Conservation (phyloP, 2,329 filamentous ascomycete species). For the Scedosporium aurantiacum region DNA sequence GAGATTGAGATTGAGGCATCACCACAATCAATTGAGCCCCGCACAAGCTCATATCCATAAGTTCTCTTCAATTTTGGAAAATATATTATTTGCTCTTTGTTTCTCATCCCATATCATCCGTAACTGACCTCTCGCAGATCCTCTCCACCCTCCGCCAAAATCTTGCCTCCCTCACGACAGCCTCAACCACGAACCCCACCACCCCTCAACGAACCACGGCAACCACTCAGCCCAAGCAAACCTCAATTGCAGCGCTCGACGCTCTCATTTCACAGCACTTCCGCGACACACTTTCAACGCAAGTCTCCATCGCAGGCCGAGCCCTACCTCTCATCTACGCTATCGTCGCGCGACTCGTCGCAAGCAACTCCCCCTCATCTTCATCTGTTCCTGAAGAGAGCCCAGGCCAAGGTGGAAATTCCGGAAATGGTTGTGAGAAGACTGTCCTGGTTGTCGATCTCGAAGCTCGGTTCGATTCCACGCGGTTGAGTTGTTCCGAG, state of each 20-base stretch:
- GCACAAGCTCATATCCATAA: constrained; percentile 5
- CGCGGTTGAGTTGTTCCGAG: constrained; percentile 26
- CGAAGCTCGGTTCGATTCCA: constrained; percentile 43
- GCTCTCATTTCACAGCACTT: constrained; percentile 34
- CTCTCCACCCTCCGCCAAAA: constrained; percentile 16
- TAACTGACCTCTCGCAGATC: constrained; percentile 12
- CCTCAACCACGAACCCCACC: constrained; percentile 11
- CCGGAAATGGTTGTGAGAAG: constrained; percentile 21
- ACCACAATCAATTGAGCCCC: not conserved
- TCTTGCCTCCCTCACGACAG: constrained; percentile 11
- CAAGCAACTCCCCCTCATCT: constrained; percentile 21
- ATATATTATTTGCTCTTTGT: not conserved
- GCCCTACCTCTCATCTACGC: constrained; percentile 45
- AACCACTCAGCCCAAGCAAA: constrained; percentile 17
- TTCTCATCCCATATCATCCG: not conserved
- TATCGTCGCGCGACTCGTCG: constrained; percentile 40
- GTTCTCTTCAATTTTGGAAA: not conserved
- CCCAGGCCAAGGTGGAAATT: not conserved
- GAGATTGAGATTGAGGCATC: not conserved
- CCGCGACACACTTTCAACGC: constrained; percentile 32
- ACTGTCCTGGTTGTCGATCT: constrained; percentile 44
- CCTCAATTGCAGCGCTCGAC: constrained; percentile 34
- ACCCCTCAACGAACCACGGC: constrained; percentile 6
- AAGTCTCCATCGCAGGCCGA: constrained; percentile 40
- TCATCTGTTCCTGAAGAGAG: not conserved